Conservation (phyloP, 2,329 filamentous ascomycete species). For the Xenosphaeropsis pyriputrescens region DNA sequence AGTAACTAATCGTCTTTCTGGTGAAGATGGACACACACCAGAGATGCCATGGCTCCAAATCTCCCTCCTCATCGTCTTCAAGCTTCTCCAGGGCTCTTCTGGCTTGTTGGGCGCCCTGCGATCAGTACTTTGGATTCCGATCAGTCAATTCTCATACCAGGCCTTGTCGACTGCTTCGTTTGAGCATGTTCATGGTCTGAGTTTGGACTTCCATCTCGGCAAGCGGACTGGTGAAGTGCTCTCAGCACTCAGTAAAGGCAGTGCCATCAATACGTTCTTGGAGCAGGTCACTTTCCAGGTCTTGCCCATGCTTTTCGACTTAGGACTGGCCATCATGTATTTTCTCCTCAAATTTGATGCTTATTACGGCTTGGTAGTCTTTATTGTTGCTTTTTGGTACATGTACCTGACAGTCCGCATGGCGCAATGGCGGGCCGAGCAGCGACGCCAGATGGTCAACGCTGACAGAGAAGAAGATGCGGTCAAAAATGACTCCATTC, state of each 20-base stretch:
- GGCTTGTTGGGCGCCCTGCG: constrained; percentile 74
- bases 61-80: constrained; percentile 60
- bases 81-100: constrained; percentile 76
- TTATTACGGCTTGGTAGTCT: constrained; percentile 79
- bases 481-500: constrained; percentile 96
- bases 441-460: constrained; percentile 88
- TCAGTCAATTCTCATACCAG: constrained; percentile 92
- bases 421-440: constrained; percentile 83
- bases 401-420: constrained; percentile 93
- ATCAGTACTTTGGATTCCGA: constrained; percentile 85
- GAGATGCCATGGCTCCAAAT: constrained; percentile 59
- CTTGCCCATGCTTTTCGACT: constrained; percentile 83
- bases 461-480: constrained; percentile 90
- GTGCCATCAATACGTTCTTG: constrained; percentile 89
- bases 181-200: constrained; percentile 90
- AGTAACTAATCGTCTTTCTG: constrained; percentile 62
- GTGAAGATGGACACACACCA: constrained; percentile 27
- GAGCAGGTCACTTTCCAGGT: constrained; percentile 96
- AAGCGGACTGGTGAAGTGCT: constrained; percentile 95
- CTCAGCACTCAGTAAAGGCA: constrained; percentile 90
- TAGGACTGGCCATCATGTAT: constrained; percentile 71
- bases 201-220: constrained; percentile 88
- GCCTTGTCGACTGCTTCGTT: constrained; percentile 90
- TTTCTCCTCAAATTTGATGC: constrained; percentile 70
- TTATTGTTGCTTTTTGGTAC: constrained; percentile 88